Conservation (phyloP, 2,329 filamentous ascomycete genomes). For the Phaeosphaeriaceae sp. region DNA sequence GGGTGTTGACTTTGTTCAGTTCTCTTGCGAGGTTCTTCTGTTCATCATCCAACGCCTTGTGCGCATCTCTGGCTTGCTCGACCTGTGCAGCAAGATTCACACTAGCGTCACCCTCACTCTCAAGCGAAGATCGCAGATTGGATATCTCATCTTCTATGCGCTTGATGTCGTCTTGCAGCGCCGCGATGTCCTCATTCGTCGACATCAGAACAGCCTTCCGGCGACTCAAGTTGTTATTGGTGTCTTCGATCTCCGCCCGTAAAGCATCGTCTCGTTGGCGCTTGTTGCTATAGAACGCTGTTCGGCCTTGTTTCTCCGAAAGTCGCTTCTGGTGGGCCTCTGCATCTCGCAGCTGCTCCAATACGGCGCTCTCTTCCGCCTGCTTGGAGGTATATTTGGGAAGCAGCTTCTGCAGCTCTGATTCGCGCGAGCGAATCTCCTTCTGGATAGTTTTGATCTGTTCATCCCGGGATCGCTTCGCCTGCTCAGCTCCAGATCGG, state of each 20-base stretch:
- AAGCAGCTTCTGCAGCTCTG: constrained; percentile 75
- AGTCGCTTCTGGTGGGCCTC: constrained; percentile 79
- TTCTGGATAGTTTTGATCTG: constrained; percentile 76
- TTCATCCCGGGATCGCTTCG: constrained; percentile 73
- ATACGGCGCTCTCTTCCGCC: constrained; percentile 74
- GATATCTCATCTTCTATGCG: constrained; percentile 77
- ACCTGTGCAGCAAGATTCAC: constrained; percentile 76
- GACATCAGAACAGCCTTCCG: constrained; percentile 87
- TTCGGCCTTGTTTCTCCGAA: constrained; percentile 90
- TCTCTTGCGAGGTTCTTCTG: constrained; percentile 88
- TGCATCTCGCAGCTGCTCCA: constrained; percentile 76
- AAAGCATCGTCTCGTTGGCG: constrained; percentile 86
- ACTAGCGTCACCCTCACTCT: constrained; percentile 79
- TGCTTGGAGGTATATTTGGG: constrained; percentile 80
- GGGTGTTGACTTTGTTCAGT: constrained; percentile 83
- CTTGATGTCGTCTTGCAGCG: constrained; percentile 74
- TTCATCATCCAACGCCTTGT: constrained; percentile 84
- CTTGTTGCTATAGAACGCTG: constrained; percentile 87
- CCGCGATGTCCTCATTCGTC: constrained; percentile 80
- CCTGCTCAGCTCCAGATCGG: constrained; percentile 78
- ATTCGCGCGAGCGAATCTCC: constrained; percentile 78
- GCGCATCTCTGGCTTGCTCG: constrained; percentile 76
- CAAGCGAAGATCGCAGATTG: constrained; percentile 74
- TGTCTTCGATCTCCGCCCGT: constrained; percentile 79
- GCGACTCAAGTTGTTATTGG: constrained; percentile 76